These are phyloP conservation scores for Suhomyces sp. DNA, from an alignment of 805 yeast genomes.

Conservation along the genomic window DNA sequence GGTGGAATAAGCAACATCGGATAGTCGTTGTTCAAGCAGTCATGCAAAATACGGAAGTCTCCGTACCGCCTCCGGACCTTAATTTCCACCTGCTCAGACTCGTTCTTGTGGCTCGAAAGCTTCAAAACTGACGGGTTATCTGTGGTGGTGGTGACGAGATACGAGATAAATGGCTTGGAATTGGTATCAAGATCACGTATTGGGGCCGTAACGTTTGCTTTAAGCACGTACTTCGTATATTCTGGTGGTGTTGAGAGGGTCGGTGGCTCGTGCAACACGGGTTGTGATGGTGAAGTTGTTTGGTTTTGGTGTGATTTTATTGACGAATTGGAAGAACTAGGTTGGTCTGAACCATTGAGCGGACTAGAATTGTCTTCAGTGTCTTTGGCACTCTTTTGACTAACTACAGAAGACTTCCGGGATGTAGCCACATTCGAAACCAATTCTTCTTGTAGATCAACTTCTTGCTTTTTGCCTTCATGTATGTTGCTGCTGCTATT, in stretches of 20 bases:
- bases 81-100: constrained; percentile 25
- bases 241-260: background rate
- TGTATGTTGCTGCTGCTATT: background rate
- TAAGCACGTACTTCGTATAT: constrained; percentile 11
- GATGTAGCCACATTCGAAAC: background rate
- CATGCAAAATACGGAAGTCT: constrained; percentile 78
- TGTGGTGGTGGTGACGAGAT: constrained; percentile 60
- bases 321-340: background rate
- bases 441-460: background rate
- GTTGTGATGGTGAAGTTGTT: background rate
- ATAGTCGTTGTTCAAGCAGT: constrained; percentile 68
- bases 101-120: constrained; percentile 18
- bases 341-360: background rate
- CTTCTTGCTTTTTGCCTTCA: background rate
- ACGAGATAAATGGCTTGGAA: constrained; percentile 74
- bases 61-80: constrained; percentile 77
- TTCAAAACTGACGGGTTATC: constrained; percentile 55
- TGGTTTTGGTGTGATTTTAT: background rate
- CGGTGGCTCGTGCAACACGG: background rate
- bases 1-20: constrained; percentile 92
- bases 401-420: background rate
- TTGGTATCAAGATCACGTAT: constrained; percentile 65
- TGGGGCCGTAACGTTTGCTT: constrained; percentile 53
- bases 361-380: background rate
- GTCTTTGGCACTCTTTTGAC: background rate